Evolutionary conservation across 768 basidiomycete genomes (phyloP).

Genomic region (Lactarius sanguifluus): DNA sequence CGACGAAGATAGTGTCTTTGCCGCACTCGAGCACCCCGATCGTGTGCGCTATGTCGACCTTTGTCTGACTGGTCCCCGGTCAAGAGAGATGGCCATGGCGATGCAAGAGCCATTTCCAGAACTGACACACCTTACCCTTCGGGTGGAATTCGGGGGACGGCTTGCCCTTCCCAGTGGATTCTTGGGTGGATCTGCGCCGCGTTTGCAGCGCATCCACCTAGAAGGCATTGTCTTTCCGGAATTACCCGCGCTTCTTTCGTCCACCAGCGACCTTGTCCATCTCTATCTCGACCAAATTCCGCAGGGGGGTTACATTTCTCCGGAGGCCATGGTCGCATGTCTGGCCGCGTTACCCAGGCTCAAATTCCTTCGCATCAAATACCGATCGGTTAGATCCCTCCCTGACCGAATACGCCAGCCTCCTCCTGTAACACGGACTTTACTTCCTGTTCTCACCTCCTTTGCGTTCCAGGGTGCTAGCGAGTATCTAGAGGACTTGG

Average conservation of each 20-base stretch:
- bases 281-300: not conserved
- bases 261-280: not conserved
- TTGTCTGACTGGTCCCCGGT: not conserved
- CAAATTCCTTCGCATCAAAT: not conserved
- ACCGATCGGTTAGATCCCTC: not conserved
- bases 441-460: not conserved
- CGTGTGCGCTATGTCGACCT: not conserved
- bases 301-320: not conserved
- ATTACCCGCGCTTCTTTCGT: not conserved
- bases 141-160: not conserved
- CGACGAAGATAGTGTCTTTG: slow-evolving; percentile 4
- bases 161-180: not conserved
- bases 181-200: not conserved
- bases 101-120: not conserved
- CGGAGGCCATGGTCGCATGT: not conserved
- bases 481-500: not conserved
- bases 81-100: not conserved
- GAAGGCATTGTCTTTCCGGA: not conserved
- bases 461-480: not conserved
- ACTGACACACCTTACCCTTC: not conserved
- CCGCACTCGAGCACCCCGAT: not conserved
- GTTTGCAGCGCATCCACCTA: not conserved
- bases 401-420: not conserved
- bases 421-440: not conserved
- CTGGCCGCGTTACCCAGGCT: not conserved